Conservation (phyloP, 2,329 filamentous ascomycete species). For the Aspergillus latus region DNA sequence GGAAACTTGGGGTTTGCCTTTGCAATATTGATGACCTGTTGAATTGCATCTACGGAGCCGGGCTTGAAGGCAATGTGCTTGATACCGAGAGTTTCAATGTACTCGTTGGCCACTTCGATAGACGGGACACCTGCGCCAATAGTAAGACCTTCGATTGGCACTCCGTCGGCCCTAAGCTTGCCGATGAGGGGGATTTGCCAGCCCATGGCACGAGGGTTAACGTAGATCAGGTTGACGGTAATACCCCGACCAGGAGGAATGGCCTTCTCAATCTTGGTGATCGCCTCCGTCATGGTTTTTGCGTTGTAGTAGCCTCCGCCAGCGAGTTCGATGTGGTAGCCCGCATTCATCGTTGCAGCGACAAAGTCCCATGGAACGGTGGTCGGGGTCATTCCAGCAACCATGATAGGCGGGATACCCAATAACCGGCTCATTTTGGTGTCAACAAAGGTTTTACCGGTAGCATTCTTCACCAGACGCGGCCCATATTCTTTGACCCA, state of each 20-base stretch:
- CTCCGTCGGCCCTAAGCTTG: slow-evolving; percentile 76
- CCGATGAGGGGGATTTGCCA: slow-evolving; percentile 89
- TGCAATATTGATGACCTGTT: slow-evolving; percentile 86
- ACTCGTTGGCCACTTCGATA: slow-evolving; percentile 88
- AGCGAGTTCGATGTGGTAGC: slow-evolving; percentile 89
- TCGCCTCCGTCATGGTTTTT: slow-evolving; percentile 76
- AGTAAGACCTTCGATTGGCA: slow-evolving; percentile 86
- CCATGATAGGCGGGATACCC: slow-evolving; percentile 80
- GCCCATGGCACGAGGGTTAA: slow-evolving; percentile 82
- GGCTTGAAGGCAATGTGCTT: slow-evolving; percentile 95
- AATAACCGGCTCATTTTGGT: slow-evolving; percentile 92
- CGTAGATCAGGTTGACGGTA: slow-evolving; percentile 86
- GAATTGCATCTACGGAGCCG: slow-evolving; percentile 82
- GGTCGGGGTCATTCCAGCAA: slow-evolving; percentile 87
- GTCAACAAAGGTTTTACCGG: slow-evolving; percentile 87
- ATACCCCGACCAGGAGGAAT: slow-evolving; percentile 87
- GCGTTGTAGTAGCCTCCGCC: slow-evolving; percentile 87
- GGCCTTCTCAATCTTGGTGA: slow-evolving; percentile 78
- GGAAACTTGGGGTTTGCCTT: slow-evolving; percentile 89
- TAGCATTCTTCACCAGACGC: slow-evolving; percentile 84
- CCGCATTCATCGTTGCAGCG: slow-evolving; percentile 87
- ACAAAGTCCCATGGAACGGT: slow-evolving; percentile 93
- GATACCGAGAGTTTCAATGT: slow-evolving; percentile 85
- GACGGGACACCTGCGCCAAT: slow-evolving; percentile 92
- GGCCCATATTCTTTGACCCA: slow-evolving; percentile 98